Evolutionary conservation across 2,329 filamentous ascomycete species (phyloP), one percentile per base, ranked within the genome.

Genomic region (Pseudogymnoascus destructans): DNA sequence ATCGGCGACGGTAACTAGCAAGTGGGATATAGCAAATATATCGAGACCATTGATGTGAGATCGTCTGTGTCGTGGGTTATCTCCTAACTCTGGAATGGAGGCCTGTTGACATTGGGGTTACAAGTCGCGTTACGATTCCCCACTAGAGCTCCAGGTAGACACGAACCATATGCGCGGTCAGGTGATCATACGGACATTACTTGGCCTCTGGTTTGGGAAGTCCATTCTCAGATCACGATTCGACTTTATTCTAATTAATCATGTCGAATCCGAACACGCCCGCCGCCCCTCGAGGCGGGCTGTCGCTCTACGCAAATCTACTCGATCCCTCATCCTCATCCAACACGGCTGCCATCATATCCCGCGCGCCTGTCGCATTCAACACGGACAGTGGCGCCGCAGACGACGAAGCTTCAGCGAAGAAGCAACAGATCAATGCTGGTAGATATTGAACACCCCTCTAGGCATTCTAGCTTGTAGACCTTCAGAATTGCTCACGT

Each of bases 241-340:
- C 6, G 21, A 25, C 40, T 2, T 46, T 9, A 3, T 46, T 25
- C 19, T 9, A 58, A 30, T 55, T 35, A 36, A 57, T 21, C n/a
- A 70, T 70, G 68, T 65, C 68, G 33, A 65, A 67, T 63, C 56
- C 63, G 55, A 52, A 61, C 1, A 46, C 60, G 21, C 61, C 58
- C n/a, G 62, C 62, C 38, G 59, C 72, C 10, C 68, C 71, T 52
- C 72, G 74, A 59, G 73, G 75, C 59, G 77, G 78, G 59, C 75
- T 89, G 64, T 91, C 88, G 15, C 81, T 95, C 4, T 95, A 95
- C 70, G 90, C 88, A 58, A 88, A 95, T 70, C 79, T 95, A 42
- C 81, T 93, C 62, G 85, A 89, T 65, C 64, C 68, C 3, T 90
- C 65, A 82, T 40, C 57, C 15, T 19, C 46, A 15, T 30, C 56